phyloP scores from a whole-genome alignment of 768 basidiomycete genomes.

The Dendrothele bispora region DNA sequence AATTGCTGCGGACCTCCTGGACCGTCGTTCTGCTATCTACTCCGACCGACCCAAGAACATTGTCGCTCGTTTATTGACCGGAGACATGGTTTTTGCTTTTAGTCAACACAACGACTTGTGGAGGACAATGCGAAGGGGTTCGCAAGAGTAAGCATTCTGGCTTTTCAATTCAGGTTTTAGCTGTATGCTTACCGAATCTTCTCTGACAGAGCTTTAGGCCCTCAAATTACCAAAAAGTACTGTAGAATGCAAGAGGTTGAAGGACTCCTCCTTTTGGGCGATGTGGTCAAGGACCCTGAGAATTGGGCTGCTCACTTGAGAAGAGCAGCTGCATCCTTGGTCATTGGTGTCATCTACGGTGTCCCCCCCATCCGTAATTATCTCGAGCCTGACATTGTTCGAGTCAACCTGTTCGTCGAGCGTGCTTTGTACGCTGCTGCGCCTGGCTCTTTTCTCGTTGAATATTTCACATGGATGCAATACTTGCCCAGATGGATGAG shows the following conservation, averaged over 20 bases:
- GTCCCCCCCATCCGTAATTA: conserved; percentile 4
- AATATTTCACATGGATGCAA: conserved; percentile 32
- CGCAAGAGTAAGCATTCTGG: conserved; percentile 13
- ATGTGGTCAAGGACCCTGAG: conserved; percentile 5
- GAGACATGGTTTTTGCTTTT: conserved; percentile 14
- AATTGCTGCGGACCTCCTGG: too few species aligned
- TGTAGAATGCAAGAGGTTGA: conserved; percentile 11
- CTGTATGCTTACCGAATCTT: neutral
- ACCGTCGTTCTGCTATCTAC: too few species aligned
- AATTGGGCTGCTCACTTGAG: conserved; percentile 10
- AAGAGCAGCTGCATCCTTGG: conserved; percentile 8
- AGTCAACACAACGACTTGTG: conserved; percentile 14
- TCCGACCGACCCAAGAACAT: conserved; percentile 24
- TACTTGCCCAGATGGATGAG: conserved; percentile 27
- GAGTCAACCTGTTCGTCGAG: conserved; percentile 18
- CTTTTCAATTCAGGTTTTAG: neutral
- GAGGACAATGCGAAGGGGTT: conserved; percentile 10
- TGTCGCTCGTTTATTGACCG: conserved; percentile 21
- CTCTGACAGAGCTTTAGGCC: conserved; percentile 10
- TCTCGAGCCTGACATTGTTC: conserved; percentile 12
- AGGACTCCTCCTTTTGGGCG: conserved; percentile 6
- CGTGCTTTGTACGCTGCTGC: conserved; percentile 27
- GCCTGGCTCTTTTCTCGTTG: conserved; percentile 34
- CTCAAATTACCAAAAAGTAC: conserved; percentile 11
- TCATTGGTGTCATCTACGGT: conserved; percentile 17